A percentile compares a stretch with the other conserved stretches of the same genome.
Evolutionary conservation across 345 rosid genomes (phyloP).

Genomic region (Pseudoturritis turrita): DNA sequence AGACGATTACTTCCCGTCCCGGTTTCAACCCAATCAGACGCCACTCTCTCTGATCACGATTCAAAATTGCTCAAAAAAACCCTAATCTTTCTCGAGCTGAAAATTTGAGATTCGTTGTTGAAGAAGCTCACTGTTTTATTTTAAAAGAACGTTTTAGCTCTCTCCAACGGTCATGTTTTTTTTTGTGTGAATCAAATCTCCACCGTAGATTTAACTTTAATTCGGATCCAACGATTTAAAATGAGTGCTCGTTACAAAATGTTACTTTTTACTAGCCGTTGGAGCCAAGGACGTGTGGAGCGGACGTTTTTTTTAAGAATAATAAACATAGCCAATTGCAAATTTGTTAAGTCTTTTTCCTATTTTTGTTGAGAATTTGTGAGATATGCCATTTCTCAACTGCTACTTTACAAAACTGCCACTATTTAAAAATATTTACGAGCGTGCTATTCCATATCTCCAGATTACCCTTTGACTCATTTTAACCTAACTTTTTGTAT

Average conservation of each 20-base stretch:
- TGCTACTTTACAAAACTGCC: too few relatives aligned
- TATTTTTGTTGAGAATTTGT: too few relatives aligned
- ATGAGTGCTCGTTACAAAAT: background rate
- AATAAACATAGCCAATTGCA: too few relatives aligned
- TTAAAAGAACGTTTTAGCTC: background rate
- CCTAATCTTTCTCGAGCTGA: too few relatives aligned
- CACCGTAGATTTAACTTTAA: background rate
- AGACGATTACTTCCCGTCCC: slow-evolving; percentile 57
- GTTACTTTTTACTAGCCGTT: slow-evolving; percentile 7
- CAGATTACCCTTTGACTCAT: too few relatives aligned
- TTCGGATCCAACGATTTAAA: background rate
- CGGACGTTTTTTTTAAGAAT: background rate
- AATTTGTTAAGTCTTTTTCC: too few relatives aligned
- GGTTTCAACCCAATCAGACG: slow-evolving; percentile 36
- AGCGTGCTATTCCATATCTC: too few relatives aligned
- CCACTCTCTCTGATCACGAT: slow-evolving; percentile 48
- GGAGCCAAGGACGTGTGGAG: background rate
- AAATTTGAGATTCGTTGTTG: background rate
- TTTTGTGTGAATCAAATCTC: background rate
- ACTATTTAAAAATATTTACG: too few relatives aligned
- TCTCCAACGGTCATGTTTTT: slow-evolving; percentile 9
- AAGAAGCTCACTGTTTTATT: background rate
- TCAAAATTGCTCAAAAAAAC: too few relatives aligned
- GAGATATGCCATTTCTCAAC: too few relatives aligned
- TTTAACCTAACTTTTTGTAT: too few relatives aligned